phyloP scores from a whole-genome alignment of 768 basidiomycete genomes.

The Leucosporidium scottii region DNA sequence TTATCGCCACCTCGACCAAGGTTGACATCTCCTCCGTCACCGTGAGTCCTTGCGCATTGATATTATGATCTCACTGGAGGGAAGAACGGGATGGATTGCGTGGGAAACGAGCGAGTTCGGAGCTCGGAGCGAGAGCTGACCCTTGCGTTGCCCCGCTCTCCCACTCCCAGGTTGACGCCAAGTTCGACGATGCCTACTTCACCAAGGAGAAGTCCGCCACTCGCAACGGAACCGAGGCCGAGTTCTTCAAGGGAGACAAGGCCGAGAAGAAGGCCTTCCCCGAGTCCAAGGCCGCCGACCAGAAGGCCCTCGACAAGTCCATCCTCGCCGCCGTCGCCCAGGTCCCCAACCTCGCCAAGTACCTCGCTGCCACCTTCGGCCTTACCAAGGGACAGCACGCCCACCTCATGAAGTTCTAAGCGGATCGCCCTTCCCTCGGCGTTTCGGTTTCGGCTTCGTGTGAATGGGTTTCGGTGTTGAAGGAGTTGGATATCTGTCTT shows the following conservation, averaged over 20 bases:
- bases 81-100: not conserved
- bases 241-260: slow-evolving; percentile 95
- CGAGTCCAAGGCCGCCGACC: slow-evolving; percentile 77
- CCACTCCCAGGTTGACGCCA: slow-evolving; percentile 69
- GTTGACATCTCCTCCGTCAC: slow-evolving; percentile 67
- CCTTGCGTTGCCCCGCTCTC: slow-evolving; percentile 8
- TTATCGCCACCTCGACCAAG: slow-evolving; percentile 95
- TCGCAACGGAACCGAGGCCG: slow-evolving; percentile 77
- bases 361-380: slow-evolving; percentile 86
- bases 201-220: slow-evolving; percentile 66
- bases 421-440: not conserved
- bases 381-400: slow-evolving; percentile 95
- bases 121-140: not conserved
- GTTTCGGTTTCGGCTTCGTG: not conserved
- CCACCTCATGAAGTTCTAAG: slow-evolving; percentile 82
- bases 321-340: slow-evolving; percentile 80
- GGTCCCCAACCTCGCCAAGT: slow-evolving; percentile 82
- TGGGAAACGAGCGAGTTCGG: not conserved
- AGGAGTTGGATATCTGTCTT: too few relatives aligned
- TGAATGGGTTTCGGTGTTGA: not conserved
- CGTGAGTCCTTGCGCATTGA: slow-evolving; percentile 48
- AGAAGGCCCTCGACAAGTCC: slow-evolving; percentile 62
- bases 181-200: slow-evolving; percentile 93
- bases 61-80: not conserved
- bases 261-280: slow-evolving; percentile 48